Conservation (phyloP, 495 filamentous ascomycete genomes). For the Patellaria atrata region DNA sequence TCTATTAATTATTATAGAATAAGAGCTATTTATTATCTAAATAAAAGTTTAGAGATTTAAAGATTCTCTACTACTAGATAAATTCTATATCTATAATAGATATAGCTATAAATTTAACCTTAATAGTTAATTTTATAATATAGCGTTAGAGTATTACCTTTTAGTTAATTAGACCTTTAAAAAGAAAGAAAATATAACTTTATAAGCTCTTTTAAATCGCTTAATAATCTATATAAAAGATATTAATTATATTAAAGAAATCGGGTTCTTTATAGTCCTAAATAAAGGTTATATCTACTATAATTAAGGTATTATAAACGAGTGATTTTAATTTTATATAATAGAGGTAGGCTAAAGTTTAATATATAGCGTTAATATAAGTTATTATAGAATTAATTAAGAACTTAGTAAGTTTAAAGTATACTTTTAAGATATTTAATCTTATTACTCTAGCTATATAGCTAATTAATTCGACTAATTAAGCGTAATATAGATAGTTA, state of each 20-base stretch:
- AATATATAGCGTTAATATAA: constrained; percentile 3
- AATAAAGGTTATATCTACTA: background rate
- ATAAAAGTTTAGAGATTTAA: constrained; percentile 2
- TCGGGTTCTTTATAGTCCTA: background rate
- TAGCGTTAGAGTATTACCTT: constrained; percentile 18
- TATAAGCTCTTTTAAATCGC: constrained; percentile 6
- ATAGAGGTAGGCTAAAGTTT: constrained; percentile 3
- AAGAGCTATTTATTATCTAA: background rate
- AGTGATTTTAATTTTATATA: constrained; percentile 1
- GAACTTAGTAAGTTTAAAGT: constrained; percentile 2
- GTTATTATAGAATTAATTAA: constrained; percentile 3
- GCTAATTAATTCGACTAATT: constrained; percentile 1
- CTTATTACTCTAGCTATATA: constrained; percentile 1
- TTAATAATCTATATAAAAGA: constrained; percentile 4
- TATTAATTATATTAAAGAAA: constrained; percentile 7
- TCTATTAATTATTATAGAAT: constrained; percentile 8
- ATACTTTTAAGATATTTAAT: constrained; percentile 2
- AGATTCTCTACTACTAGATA: constrained; percentile 5
- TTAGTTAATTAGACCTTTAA: constrained; percentile 15
- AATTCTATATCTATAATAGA: constrained; percentile 12
- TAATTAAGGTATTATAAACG: background rate
- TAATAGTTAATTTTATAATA: constrained; percentile 22
- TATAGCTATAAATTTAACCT: constrained; percentile 18
- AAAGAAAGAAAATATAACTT: constrained; percentile 19
- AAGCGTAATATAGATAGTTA: background rate